Conservation (phyloP, 495 filamentous ascomycete species). For the Penicillium nucicola region DNA sequence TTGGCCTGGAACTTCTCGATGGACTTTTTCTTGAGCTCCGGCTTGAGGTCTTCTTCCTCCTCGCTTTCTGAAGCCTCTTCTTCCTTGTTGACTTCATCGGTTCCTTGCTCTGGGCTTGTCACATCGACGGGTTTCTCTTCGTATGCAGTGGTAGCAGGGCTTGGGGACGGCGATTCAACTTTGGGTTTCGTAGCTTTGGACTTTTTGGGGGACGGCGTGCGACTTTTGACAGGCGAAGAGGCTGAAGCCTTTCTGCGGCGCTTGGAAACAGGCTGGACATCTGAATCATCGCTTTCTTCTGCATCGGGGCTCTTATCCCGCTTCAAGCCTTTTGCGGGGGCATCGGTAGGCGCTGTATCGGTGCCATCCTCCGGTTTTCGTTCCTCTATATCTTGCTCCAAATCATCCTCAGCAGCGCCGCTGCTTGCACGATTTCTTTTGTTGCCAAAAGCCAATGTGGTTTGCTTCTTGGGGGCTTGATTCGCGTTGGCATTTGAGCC, state of each 20-base stretch:
- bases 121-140: constrained; percentile 32
- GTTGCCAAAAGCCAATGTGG: constrained; percentile 63
- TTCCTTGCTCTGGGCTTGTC: constrained; percentile 33
- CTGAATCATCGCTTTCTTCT: constrained; percentile 47
- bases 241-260: constrained; percentile 29
- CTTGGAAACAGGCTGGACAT: constrained; percentile 51
- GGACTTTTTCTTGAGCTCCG: constrained; percentile 69
- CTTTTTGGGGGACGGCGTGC: constrained; percentile 23
- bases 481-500: constrained; percentile 34
- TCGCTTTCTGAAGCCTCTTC: constrained; percentile 51
- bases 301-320: constrained; percentile 33
- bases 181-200: constrained; percentile 17
- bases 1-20: constrained; percentile 82
- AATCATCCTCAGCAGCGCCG: constrained; percentile 12
- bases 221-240: constrained; percentile 18
- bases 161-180: constrained; percentile 19
- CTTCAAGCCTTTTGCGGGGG: constrained; percentile 25
- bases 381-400: constrained; percentile 42
- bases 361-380: constrained; percentile 27
- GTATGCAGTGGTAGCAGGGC: constrained; percentile 17
- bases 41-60: constrained; percentile 71
- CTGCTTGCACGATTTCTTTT: constrained; percentile 29
- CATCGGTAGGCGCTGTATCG: constrained; percentile 8
- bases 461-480: constrained; percentile 62
- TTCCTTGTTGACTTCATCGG: constrained; percentile 34